Percentiles rank a stretch among this genome's conserved stretches.
These are phyloP conservation scores for Candida khao-thaluensis DNA, from an alignment of 805 yeast species.

Conservation along the genomic window DNA sequence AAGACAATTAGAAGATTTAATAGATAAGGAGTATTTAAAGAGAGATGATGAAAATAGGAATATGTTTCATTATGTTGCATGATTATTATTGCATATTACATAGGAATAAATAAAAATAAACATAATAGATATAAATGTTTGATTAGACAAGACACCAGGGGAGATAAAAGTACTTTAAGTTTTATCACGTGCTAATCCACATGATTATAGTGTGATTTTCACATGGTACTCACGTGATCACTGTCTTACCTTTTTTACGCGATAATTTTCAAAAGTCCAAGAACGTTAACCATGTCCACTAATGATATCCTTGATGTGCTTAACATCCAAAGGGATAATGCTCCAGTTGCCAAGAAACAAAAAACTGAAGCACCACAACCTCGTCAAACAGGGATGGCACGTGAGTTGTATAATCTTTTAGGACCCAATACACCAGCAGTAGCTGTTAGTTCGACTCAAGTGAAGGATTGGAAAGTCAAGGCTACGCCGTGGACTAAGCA, in stretches of 20 bases:
- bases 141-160: too few relatives aligned
- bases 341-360: constrained; percentile 41
- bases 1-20: constrained; percentile 66
- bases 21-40: constrained; percentile 79
- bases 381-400: constrained; percentile 68
- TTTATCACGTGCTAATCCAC: too few relatives aligned
- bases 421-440: constrained; percentile 92
- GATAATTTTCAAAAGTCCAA: too few relatives aligned
- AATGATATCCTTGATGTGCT: constrained; percentile 75
- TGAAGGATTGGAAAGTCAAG: constrained; percentile 64
- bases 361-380: constrained; percentile 25
- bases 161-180: too few relatives aligned
- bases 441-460: constrained; percentile 26
- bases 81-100: constrained; percentile 9
- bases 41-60: constrained; percentile 62
- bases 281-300: constrained; percentile 33
- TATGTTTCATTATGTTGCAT: constrained; percentile 69
- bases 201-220: too few relatives aligned
- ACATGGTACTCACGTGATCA: too few relatives aligned
- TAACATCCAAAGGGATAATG: constrained; percentile 56
- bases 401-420: constrained; percentile 82
- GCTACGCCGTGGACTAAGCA: constrained; percentile 83
- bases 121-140: too few relatives aligned
- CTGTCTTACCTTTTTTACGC: too few relatives aligned
- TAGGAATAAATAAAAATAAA: too few relatives aligned